A percentile compares a stretch with the other conserved stretches of the same genome.
Evolutionary conservation across 2,329 filamentous ascomycete genomes (phyloP).

Genomic region (Venturia asperata): DNA sequence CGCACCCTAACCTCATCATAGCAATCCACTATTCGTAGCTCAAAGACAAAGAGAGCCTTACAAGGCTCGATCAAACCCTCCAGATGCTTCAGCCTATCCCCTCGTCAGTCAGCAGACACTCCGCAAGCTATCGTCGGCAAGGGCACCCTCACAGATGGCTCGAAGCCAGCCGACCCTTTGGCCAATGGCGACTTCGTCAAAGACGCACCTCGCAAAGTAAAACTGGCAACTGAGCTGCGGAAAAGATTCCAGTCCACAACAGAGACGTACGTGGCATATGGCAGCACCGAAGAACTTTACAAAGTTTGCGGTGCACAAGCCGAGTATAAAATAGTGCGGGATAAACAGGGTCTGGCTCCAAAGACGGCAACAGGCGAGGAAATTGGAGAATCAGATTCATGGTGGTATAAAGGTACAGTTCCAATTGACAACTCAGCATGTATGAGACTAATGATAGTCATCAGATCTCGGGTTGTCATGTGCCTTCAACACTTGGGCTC

Average conservation of each 20-base stretch:
- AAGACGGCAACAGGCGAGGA: slow-evolving; percentile 75
- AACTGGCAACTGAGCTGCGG: slow-evolving; percentile 21
- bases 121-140: neutral
- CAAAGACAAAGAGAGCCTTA: neutral
- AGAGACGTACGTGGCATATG: slow-evolving; percentile 72
- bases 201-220: slow-evolving; percentile 18
- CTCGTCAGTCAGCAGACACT: neutral
- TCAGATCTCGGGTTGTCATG: slow-evolving; percentile 72
- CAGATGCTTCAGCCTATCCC: neutral
- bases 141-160: slow-evolving; percentile 1
- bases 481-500: slow-evolving; percentile 93
- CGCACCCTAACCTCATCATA: neutral
- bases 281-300: slow-evolving; percentile 70
- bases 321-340: slow-evolving; percentile 67
- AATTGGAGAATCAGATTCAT: slow-evolving; percentile 54
- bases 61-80: neutral
- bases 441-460: neutral
- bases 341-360: slow-evolving; percentile 58
- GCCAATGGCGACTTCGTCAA: slow-evolving; percentile 18
- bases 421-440: neutral
- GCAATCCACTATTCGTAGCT: neutral
- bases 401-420: slow-evolving; percentile 73
- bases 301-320: slow-evolving; percentile 66
- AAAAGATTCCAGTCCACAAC: slow-evolving; percentile 36
- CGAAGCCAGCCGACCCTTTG: neutral